phyloP scores from a whole-genome alignment of 2,329 filamentous ascomycete genomes.

The Fusarium brevicatenulatum region DNA sequence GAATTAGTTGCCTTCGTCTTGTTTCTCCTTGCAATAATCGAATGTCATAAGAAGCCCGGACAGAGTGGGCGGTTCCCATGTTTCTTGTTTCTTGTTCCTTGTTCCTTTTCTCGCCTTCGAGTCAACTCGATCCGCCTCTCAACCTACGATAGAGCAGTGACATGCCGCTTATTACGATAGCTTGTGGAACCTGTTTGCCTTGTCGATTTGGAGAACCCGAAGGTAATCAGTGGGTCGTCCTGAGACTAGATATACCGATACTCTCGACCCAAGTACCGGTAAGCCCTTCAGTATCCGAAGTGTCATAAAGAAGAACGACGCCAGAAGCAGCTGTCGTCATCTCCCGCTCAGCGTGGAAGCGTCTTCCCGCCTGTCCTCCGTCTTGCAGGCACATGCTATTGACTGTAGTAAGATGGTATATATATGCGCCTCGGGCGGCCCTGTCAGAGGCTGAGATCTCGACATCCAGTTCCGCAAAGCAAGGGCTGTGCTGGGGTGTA shows the following conservation, averaged over 20 bases:
- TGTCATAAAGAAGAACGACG: constrained; percentile 5
- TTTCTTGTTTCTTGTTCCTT: constrained; percentile 13
- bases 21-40: background rate
- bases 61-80: constrained; percentile 7
- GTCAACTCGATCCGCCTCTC: constrained; percentile 18
- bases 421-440: background rate
- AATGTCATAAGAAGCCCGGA: background rate
- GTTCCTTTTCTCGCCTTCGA: constrained; percentile 6
- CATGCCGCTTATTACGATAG: constrained; percentile 21
- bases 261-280: constrained; percentile 20
- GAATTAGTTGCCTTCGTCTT: background rate
- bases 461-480: background rate
- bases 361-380: constrained; percentile 20
- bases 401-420: background rate
- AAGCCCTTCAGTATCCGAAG: background rate
- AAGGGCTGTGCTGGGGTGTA: constrained; percentile 4
- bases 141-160: constrained; percentile 35
- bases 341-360: constrained; percentile 8
- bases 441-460: constrained; percentile 6
- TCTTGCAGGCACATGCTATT: constrained; percentile 1
- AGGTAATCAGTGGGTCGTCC: constrained; percentile 21
- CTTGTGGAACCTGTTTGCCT: constrained; percentile 36
- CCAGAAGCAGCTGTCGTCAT: constrained; percentile 32
- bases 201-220: constrained; percentile 18
- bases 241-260: constrained; percentile 6